These are phyloP conservation scores for Crotalaria pallida DNA, from an alignment of 306 rosid species.

Conservation along the genomic window DNA sequence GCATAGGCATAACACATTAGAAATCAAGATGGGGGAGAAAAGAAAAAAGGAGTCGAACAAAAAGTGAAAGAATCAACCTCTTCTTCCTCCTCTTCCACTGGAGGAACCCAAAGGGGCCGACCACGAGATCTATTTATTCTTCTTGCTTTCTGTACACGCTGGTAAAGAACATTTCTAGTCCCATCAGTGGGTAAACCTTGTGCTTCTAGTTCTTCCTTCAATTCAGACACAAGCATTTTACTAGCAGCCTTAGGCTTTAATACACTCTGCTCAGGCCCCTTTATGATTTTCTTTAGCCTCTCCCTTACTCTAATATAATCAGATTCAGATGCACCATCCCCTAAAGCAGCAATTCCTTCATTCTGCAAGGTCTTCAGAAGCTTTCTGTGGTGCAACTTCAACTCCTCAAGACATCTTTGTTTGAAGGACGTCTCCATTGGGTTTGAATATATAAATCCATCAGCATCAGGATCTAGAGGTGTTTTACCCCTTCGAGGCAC, in stretches of 20 bases:
- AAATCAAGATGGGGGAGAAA: conserved; percentile 11
- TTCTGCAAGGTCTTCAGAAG: conserved; percentile 59
- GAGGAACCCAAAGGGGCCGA: conserved; percentile 99
- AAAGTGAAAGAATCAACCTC: conserved; percentile 46
- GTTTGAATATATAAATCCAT: conserved; percentile 85
- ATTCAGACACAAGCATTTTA: conserved; percentile 84
- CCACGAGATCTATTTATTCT: conserved; percentile 97
- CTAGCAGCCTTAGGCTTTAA: conserved; percentile 98
- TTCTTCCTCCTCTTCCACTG: conserved; percentile 89
- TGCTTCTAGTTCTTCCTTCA: conserved; percentile 94
- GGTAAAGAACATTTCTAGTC: conserved; percentile 95
- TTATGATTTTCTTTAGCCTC: conserved; percentile 73
- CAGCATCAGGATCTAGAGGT: conserved; percentile 95
- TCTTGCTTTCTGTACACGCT: conserved; percentile 98
- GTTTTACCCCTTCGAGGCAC: conserved; percentile 91
- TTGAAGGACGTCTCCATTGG: conserved; percentile 95
- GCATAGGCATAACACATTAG: conserved; percentile 5
- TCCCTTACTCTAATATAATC: conserved; percentile 78
- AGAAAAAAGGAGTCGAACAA: not conserved
- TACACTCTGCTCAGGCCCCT: conserved; percentile 76
- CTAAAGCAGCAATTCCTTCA: conserved; percentile 72
- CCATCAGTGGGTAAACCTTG: conserved; percentile 93
- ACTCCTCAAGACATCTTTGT: conserved; percentile 73
- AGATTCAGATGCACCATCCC: conserved; percentile 67
- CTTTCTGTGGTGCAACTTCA: conserved; percentile 64